Base-by-base conservation (phyloP, 352 stramenopile genomes). In the Phytopythium litorale region DNA sequence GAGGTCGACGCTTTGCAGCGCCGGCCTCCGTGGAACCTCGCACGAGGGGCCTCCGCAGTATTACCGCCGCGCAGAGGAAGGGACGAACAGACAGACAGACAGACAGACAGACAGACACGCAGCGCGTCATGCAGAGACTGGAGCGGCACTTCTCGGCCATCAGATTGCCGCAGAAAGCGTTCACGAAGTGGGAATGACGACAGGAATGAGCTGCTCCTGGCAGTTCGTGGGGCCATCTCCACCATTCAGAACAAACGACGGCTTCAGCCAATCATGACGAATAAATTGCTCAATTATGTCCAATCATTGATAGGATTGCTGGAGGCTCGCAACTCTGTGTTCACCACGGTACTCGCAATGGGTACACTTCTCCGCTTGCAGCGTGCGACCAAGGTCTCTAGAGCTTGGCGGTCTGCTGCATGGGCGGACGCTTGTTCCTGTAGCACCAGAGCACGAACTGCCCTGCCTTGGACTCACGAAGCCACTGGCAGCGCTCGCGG, bases 371-470 rank as follows among this genome's bases (percentile, higher is more conserved):
- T 43, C 37, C 37, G 15, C 1, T 16, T 45, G 40, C 40, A 45
- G 11, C 40, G 7, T 32, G 28, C 7, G 28, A n/a, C 16, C 13
- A n/a, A 7, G 40, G 2, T 23, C 25, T 23, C 57, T 55, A 67
- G 5, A 73, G 57, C 50, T 66, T 69, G 43, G 68, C 50, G 18
- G 48, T 52, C 21, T 38, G 55, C 33, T 53, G 19, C 50, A 60
- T 58, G 23, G 25, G 15, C 6, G 76, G 74, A 13, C 76, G 78
- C 18, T 75, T 71, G 66, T 84, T 65, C 62, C 68, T 63, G 69
- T 86, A 88, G 69, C 79, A 84, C 74, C 74, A 86, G 12, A 69
- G 62, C 33, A 84, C 76, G 25, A 73, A 83, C 54, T 79, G 58
- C 3, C 62, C 78, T 19, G 70, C 66, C 58, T 79, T 82, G 38